phyloP scores from a whole-genome alignment of 225 moss, liverwort and hornwort species.

The Ulota crispa region DNA sequence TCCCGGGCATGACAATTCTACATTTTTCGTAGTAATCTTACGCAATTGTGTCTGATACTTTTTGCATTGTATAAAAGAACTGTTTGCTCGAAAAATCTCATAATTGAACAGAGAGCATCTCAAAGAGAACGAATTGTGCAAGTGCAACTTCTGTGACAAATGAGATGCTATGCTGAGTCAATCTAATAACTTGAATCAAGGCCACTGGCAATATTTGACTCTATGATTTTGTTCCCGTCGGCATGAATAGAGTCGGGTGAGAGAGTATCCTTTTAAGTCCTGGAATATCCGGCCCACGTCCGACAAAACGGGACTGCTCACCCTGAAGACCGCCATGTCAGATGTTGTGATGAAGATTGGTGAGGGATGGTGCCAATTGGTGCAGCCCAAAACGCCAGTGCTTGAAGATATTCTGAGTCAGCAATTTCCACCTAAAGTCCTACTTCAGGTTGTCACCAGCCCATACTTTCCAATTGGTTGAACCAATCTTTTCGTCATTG shows the following conservation, averaged over 20 bases:
- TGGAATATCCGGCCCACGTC: conserved; percentile 84
- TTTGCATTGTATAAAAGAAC: no score
- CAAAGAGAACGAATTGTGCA: neutral
- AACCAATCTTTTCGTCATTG: neutral
- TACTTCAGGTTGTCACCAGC: conserved; percentile 70
- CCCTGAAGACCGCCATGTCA: conserved; percentile 57
- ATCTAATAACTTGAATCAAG: neutral
- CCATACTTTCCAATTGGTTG: neutral
- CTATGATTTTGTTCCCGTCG: neutral
- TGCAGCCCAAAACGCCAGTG: conserved; percentile 57
- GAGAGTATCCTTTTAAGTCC: conserved; percentile 71
- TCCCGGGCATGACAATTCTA: no score
- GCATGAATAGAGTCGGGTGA: conserved; percentile 63
- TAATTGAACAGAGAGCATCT: neutral
- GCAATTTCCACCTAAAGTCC: conserved; percentile 76
- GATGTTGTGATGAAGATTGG: conserved; percentile 73
- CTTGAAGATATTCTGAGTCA: conserved; percentile 61
- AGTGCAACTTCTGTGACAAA: neutral
- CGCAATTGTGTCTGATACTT: no score
- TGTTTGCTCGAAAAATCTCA: no score
- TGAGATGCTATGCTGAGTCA: neutral
- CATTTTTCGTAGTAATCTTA: no score
- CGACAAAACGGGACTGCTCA: conserved; percentile 61
- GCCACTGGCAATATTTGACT: neutral
- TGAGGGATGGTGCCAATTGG: conserved; percentile 84